These are phyloP conservation scores for Aspergillus ostianus DNA, from an alignment of 495 filamentous ascomycete species.

Conservation along the genomic window DNA sequence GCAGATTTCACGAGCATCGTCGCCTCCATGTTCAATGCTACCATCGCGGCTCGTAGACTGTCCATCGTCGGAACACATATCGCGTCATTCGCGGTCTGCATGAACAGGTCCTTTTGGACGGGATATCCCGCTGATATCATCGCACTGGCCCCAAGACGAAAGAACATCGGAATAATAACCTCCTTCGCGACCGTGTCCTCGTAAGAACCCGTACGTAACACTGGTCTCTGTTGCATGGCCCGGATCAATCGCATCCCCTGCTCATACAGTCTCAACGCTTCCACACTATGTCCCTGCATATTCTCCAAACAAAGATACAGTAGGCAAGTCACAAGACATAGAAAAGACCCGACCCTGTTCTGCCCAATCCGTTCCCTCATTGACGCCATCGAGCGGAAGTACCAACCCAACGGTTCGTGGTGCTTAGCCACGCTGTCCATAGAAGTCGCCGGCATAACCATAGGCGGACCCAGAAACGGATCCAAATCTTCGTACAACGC, in stretches of 20 bases:
- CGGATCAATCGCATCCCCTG: no score
- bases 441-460: no score
- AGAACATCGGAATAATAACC: not conserved
- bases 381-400: conserved; percentile 45
- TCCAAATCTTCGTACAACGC: conserved; percentile 1
- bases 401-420: conserved; percentile 34
- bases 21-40: not conserved
- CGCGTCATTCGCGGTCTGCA: no score
- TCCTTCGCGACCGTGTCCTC: not conserved
- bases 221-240: no score
- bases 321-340: conserved; percentile 48
- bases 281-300: conserved; percentile 46
- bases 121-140: not conserved
- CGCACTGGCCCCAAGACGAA: not conserved
- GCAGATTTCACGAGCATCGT: not conserved
- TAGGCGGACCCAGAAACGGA: no score
- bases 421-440: not conserved
- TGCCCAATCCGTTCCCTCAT: conserved; percentile 28
- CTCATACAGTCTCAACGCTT: conserved; percentile 41
- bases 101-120: no score
- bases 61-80: not conserved
- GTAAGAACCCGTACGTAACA: no score
- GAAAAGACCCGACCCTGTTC: conserved; percentile 29
- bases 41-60: not conserved
- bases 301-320: conserved; percentile 56